Evolutionary conservation across 257 asterid genomes (phyloP), one percentile per base, ranked within the genome.

Genomic region (Osmanthus fragrans): DNA sequence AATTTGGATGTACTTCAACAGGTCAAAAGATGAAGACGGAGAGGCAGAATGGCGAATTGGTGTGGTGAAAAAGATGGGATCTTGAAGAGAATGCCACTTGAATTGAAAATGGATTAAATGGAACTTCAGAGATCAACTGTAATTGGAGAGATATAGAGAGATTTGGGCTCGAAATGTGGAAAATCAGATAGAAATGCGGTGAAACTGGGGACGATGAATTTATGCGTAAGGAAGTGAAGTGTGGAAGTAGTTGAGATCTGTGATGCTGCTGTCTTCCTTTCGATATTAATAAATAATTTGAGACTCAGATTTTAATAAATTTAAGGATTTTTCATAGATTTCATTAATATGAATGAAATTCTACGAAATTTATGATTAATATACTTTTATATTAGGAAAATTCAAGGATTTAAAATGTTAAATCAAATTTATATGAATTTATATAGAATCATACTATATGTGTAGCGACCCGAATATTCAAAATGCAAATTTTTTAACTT

Each of bases 71-170:
- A 6, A 72, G 13, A 23, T 40, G 40, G 76, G 63, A 36, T 47
- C 68, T 74, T 63, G 33, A 33, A 73, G 77, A 71, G 51, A 70
- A 67, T 63, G 69, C 3, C 69, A 63, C 30, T 27, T 32, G 69
- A 27, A 63, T n/a, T 27, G 66, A 2, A n/a, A 58, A 58, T 58
- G 66, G 66, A 23, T 27, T 63, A 3, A 63, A 63, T 27, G 69
- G 69, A 63, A 63, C 36, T 63, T 25, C 73, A 72, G 73, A 74
- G 65, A 71, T 74, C 80, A 74, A 78, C 29, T 74, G 75, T 47
- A 23, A 58, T 32, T 33, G 58, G 0, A 34, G 51, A 39, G 69
- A 70, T 70, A 82, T 30, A 47, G 73, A 81, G 72, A 72, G 54
- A 65, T 47, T 60, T 67, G 68, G 60, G 36, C 1, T 10, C 49